Conservation (phyloP, 257 asterid species). For the Petunia axillaris region DNA sequence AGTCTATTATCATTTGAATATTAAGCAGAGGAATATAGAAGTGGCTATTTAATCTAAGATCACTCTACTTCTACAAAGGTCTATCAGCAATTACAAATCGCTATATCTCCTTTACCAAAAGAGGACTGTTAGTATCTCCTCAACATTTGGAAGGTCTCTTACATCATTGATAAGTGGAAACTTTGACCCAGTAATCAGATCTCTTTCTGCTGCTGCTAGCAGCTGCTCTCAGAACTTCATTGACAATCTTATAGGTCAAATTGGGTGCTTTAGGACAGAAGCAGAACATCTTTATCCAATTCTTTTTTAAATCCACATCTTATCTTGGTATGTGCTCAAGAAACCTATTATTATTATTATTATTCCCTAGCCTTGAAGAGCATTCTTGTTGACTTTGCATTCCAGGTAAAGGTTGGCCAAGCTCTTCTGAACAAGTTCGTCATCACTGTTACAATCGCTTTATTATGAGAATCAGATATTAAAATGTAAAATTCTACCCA, state of each 20-base stretch:
- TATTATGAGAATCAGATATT: not conserved
- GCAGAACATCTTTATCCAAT: too few relatives aligned
- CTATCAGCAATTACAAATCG: not conserved
- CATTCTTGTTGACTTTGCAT: not conserved
- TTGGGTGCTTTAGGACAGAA: too few relatives aligned
- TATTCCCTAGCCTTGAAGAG: not conserved
- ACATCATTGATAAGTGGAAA: too few relatives aligned
- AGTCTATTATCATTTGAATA: not conserved
- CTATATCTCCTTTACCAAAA: not conserved
- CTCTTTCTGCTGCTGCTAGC: too few relatives aligned
- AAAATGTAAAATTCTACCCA: not conserved
- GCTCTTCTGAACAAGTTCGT: not conserved
- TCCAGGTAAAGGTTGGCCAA: not conserved
- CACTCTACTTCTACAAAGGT: not conserved
- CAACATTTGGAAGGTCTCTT: too few relatives aligned
- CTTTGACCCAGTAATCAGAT: too few relatives aligned
- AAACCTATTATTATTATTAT: too few relatives aligned
- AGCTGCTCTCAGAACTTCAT: too few relatives aligned
- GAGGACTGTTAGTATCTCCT: too few relatives aligned
- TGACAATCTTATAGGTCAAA: too few relatives aligned
- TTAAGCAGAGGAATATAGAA: not conserved
- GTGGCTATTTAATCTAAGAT: not conserved
- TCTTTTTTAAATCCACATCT: too few relatives aligned
- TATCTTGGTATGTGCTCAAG: too few relatives aligned
- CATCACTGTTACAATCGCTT: not conserved